Percentiles rank a stretch among this genome's conserved stretches.
Evolutionary conservation across 164 flowering plant genomes (phyloP).

Genomic region (Sextonia rubra): DNA sequence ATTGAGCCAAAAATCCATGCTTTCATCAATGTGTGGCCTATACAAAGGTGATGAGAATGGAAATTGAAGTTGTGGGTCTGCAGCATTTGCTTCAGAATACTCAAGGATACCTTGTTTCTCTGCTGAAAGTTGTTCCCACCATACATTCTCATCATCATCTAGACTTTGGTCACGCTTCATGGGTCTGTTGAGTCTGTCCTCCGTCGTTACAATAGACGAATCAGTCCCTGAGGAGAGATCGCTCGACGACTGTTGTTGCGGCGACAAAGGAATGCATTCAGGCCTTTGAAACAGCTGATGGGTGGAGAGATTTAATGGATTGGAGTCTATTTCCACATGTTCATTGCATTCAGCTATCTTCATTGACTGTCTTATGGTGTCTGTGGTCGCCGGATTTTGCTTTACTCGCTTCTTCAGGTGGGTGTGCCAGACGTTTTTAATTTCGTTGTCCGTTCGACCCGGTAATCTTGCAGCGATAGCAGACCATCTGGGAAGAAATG

Average conservation of each 20-base stretch:
- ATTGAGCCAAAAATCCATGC: constrained; percentile 6
- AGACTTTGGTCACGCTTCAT: not conserved
- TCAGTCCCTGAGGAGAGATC: not conserved
- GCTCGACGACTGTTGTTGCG: not conserved
- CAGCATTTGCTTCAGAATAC: not conserved
- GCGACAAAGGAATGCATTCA: not conserved
- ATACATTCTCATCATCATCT: constrained; percentile 1
- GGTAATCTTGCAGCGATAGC: constrained; percentile 52
- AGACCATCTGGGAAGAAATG: constrained; percentile 34
- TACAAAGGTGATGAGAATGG: not conserved
- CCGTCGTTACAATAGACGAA: not conserved
- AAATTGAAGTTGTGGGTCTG: not conserved
- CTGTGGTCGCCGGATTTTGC: constrained; percentile 1
- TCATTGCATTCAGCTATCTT: not conserved
- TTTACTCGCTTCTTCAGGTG: constrained; percentile 42
- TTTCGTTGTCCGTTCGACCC: constrained; percentile 59
- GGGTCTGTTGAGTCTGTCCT: not conserved
- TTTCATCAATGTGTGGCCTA: not conserved
- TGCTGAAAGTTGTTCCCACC: constrained; percentile 1
- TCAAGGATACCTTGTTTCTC: not conserved
- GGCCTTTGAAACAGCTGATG: not conserved
- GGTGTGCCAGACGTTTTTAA: constrained; percentile 63
- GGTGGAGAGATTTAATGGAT: not conserved
- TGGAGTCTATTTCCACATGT: not conserved
- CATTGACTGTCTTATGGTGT: not conserved